A percentile compares a stretch with the other conserved stretches of the same genome.
Conservation (phyloP, 2,329 filamentous ascomycete species). For the Endocalyx cinctus region DNA sequence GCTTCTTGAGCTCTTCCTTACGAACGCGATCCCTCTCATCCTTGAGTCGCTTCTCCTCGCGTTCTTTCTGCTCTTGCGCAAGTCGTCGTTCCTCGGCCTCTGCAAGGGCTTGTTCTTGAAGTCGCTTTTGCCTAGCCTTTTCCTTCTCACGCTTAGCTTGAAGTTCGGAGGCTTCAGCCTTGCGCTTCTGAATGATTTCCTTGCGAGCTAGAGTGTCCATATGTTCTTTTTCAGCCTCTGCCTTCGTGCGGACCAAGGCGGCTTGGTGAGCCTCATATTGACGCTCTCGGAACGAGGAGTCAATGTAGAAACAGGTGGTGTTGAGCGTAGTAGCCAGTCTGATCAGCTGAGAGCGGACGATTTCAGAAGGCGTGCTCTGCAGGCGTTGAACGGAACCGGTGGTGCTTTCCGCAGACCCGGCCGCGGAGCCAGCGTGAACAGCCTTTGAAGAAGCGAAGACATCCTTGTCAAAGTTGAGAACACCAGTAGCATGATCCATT, state of each 20-base stretch:
- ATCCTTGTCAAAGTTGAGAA: slow-evolving; percentile 95
- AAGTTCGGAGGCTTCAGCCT: slow-evolving; percentile 87
- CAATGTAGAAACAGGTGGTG: slow-evolving; percentile 93
- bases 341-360: slow-evolving; percentile 90
- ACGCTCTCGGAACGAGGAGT: slow-evolving; percentile 79
- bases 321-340: slow-evolving; percentile 88
- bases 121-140: slow-evolving; percentile 80
- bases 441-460: slow-evolving; percentile 97
- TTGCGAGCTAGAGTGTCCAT: slow-evolving; percentile 79
- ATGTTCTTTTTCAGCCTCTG: slow-evolving; percentile 89
- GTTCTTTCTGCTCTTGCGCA: slow-evolving; percentile 86
- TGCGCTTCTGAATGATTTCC: slow-evolving; percentile 91
- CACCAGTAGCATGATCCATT: slow-evolving; percentile 90
- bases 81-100: slow-evolving; percentile 87
- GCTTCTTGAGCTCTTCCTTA: slow-evolving; percentile 89
- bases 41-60: slow-evolving; percentile 79
- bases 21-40: slow-evolving; percentile 86
- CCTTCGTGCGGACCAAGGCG: slow-evolving; percentile 76
- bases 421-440: slow-evolving; percentile 74
- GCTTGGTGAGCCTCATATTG: slow-evolving; percentile 74
- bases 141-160: slow-evolving; percentile 88
- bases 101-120: slow-evolving; percentile 80
- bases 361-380: slow-evolving; percentile 96
- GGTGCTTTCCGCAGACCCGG: slow-evolving; percentile 84
- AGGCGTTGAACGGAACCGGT: slow-evolving; percentile 84